phyloP scores from a whole-genome alignment of 2,329 filamentous ascomycete species.

The Sporothrix variecibatus region DNA sequence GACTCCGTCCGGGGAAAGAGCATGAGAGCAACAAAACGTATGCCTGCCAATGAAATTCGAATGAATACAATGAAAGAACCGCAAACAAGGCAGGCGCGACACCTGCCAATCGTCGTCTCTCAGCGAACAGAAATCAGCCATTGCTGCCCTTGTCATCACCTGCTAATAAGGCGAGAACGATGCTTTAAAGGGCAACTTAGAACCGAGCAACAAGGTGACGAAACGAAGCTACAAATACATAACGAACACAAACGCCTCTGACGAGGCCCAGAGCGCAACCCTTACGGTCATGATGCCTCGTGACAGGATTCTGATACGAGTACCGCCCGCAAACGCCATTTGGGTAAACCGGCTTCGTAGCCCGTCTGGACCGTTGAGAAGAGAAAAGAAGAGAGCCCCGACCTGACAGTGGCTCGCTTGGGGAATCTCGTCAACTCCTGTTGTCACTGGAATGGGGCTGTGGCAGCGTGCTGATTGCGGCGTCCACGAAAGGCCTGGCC shows the following conservation, averaged over 20 bases:
- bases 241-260: not conserved
- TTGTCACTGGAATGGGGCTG: constrained; percentile 1
- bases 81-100: constrained; percentile 5
- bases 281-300: constrained; percentile 25
- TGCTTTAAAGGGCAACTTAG: not conserved
- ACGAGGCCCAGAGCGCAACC: not conserved
- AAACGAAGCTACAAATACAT: not conserved
- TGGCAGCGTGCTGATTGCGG: not conserved
- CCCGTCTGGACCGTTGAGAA: constrained; percentile 10
- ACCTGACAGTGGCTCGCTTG: not conserved
- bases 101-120: not conserved
- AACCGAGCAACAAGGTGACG: not conserved
- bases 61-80: not conserved
- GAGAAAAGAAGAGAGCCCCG: not conserved
- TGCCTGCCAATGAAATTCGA: not conserved
- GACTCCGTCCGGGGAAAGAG: not conserved
- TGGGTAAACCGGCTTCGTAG: constrained; percentile 20
- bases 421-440: not conserved
- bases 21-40: not conserved
- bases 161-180: not conserved
- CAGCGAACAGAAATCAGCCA: not conserved
- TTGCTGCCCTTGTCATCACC: not conserved
- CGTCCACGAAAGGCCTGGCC: constrained; percentile 3
- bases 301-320: constrained; percentile 28
- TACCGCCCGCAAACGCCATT: constrained; percentile 8